Base-by-base conservation (phyloP, 1,139 yeast species). In the Citeromyces hawaiiensis region DNA sequence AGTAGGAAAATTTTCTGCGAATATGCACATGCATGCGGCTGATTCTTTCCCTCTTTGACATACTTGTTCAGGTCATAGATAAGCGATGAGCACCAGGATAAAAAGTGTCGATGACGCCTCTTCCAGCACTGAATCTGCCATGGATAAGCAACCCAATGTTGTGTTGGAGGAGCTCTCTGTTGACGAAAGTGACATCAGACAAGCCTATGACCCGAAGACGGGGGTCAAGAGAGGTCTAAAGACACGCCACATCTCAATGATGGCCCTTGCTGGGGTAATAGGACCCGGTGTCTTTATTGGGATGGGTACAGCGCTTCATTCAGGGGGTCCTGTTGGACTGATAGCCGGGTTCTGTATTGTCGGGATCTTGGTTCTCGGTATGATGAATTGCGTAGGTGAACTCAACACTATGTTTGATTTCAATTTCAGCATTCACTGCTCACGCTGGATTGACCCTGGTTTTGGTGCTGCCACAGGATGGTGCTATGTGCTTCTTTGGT, bases 401-500 rank as follows among this genome's bases (percentile, higher is more conserved):
- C 63, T 68, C 33, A 70, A 72, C 13, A 59, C 72, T 14, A 67
- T 61, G 45, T 55, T 68, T 37, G 71, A 72, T 10, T 59, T 67
- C 46, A 72, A 72, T 29, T 67, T 68, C 45, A 67, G 71, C 37
- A 68, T 68, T 44, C 68, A 68, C 49, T 58, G 67, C 51, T 65
- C 66, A 45, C 55, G 73, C 44, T 68, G 67, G 44, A 69, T 64
- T 29, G 72, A 67, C 44, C 68, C 64, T 35, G 66, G 72, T 9
- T 61, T 68, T 44, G 73, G 73, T 2, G 67, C 66, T 52, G 72
- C 72, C n/a, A 65, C 71, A 55, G 73, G 73, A 40, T 66, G 64
- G 47, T 65, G 60, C 33, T 68, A 68, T 52, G 58, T 66, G 46
- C 56, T 64, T 55, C 59, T 59, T 39, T 68, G 81, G 80, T 55